Evolutionary conservation across 1,284 basidiomycete genomes (phyloP), one percentile per base, ranked within the genome.

Genomic region (Lentinus polychrous): DNA sequence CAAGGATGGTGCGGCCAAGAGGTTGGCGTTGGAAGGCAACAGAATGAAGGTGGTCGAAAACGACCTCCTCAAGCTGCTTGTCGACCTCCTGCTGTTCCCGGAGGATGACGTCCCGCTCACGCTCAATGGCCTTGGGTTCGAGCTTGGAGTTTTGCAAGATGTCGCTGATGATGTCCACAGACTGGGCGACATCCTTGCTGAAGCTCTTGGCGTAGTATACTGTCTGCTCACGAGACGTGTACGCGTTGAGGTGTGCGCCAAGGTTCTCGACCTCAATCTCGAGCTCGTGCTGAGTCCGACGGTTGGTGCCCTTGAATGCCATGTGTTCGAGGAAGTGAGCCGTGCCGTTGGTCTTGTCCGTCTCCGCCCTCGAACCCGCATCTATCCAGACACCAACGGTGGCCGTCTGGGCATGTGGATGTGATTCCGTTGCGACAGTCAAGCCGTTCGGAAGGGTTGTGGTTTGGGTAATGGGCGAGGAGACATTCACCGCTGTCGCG

Each of bases 171-270:
- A 99, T 96, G 71, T 97, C 93, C 52, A 99, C 94, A 27, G 92
- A 84, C 52, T 81, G 79, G 31, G 84, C 81, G 17, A 98, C 91
- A 67, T 99, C 96, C 76, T 95, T 90, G 67, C 89, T 82, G 83
- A 99, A 99, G 65, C 91, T 88, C 80, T 98, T 98, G 65, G 95
- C 95, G 68, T 98, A 98, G 77, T 98, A 99, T 55, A 98, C 94
- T 27, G 96, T 99, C 73, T 99, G 95, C 73, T 99, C 95, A 57
- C 95, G 84, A 38, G 94, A 97, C 15, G 95, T 99, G 76, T 98
- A 99, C 48, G 96, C 95, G 68, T 99, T 98, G 53, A 99, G 74
- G 69, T 98, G 95, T 35, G 95, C 93, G 58, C 96, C 96, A 53
- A 98, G 78, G 74, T 97, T 96, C 74, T 99, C 95, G 42, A 99